Percentiles rank a stretch among this genome's conserved stretches.
These are phyloP conservation scores for Athelia sp. DNA, from an alignment of 1,284 basidiomycete species.

Conservation along the genomic window DNA sequence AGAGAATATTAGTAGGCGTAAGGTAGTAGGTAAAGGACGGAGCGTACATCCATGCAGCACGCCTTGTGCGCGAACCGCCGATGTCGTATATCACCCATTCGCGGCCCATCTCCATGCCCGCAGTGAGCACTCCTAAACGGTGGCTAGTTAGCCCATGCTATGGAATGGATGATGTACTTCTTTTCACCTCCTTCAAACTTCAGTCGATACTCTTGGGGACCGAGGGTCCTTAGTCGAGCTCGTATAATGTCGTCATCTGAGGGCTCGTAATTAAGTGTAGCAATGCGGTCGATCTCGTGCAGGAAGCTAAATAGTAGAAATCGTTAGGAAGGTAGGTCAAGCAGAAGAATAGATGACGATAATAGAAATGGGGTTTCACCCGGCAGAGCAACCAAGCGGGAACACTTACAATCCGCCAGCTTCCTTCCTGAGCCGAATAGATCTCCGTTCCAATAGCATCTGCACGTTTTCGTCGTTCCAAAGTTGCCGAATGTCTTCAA, in stretches of 20 bases:
- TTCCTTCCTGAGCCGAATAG: slow-evolving; percentile 24
- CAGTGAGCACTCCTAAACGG: slow-evolving; percentile 18
- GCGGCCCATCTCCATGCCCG: slow-evolving; percentile 23
- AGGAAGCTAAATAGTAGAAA: slow-evolving; percentile 33
- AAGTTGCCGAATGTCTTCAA: slow-evolving; percentile 27
- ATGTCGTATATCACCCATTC: slow-evolving; percentile 50
- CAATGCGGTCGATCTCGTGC: slow-evolving; percentile 38
- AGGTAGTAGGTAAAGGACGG: slow-evolving; percentile 49
- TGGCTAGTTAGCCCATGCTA: slow-evolving; percentile 6
- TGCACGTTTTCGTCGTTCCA: slow-evolving; percentile 29
- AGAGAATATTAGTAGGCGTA: not conserved
- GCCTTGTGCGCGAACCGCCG: slow-evolving; percentile 47
- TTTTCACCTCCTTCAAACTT: slow-evolving; percentile 27
- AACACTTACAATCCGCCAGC: slow-evolving; percentile 30
- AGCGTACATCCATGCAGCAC: slow-evolving; percentile 48
- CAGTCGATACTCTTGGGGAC: slow-evolving; percentile 43
- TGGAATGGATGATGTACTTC: not conserved
- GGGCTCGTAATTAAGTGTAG: slow-evolving; percentile 32
- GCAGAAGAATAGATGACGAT: too few relatives aligned
- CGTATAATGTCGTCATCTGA: slow-evolving; percentile 42
- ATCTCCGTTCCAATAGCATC: slow-evolving; percentile 19
- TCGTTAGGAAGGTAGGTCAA: not conserved
- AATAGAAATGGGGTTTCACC: too few relatives aligned
- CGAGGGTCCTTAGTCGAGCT: slow-evolving; percentile 68
- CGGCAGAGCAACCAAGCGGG: too few relatives aligned